These are phyloP conservation scores for Exophiala aquamarina DNA, from an alignment of 2,329 filamentous ascomycete species.

Conservation along the genomic window DNA sequence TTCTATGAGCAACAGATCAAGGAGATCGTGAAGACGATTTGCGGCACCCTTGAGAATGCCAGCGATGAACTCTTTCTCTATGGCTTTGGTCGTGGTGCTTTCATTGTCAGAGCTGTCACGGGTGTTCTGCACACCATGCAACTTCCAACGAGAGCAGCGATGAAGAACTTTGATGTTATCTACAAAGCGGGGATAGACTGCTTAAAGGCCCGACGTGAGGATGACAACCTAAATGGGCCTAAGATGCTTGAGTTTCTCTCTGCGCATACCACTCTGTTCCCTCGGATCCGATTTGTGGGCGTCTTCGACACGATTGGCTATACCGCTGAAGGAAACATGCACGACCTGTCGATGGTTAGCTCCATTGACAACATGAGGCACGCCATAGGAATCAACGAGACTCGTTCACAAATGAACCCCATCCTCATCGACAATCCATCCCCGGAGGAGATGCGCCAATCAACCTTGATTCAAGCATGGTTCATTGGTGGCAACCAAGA, in stretches of 20 bases:
- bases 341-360: conserved; percentile 35
- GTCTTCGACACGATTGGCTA: conserved; percentile 40
- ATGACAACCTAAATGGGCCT: conserved; percentile 23
- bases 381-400: conserved; percentile 42
- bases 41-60: conserved; percentile 19
- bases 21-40: conserved; percentile 19
- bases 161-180: conserved; percentile 31
- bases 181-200: conserved; percentile 31
- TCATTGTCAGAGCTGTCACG: conserved; percentile 41
- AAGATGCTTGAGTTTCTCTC: conserved; percentile 21
- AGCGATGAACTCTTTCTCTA: conserved; percentile 43
- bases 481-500: conserved; percentile 42
- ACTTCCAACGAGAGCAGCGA: conserved; percentile 21
- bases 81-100: conserved; percentile 43
- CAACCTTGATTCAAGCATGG: conserved; percentile 39
- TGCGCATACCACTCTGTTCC: conserved; percentile 25
- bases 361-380: conserved; percentile 39
- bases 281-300: conserved; percentile 40
- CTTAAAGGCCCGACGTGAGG: conserved; percentile 21
- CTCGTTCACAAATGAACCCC: conserved; percentile 30
- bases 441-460: conserved; percentile 23
- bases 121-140: conserved; percentile 40
- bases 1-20: conserved; percentile 26
- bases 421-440: conserved; percentile 28
- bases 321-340: conserved; percentile 27